Evolutionary conservation across 805 yeast genomes (phyloP).

Genomic region (Wilhelminamyces savonicus): DNA sequence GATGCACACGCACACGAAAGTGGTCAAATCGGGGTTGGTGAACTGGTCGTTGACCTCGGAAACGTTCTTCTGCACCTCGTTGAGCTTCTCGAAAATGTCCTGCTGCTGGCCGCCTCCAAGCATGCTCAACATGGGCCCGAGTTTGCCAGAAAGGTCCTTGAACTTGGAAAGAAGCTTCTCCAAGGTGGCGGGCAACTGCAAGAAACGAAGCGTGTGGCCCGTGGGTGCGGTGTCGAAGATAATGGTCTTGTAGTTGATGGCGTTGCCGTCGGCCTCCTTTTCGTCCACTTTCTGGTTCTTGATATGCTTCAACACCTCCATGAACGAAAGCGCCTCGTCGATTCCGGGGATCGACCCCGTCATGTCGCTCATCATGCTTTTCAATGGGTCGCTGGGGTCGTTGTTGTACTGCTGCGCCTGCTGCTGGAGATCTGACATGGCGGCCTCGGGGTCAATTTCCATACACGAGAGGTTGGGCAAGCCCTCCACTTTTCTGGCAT

Average conservation of each 20-base stretch:
- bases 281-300: conserved; percentile 53
- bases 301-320: conserved; percentile 96
- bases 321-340: conserved; percentile 95
- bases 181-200: conserved; percentile 89
- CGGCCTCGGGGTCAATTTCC: conserved; percentile 97
- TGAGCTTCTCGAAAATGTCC: conserved; percentile 74
- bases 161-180: conserved; percentile 84
- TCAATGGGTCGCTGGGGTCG: conserved; percentile 59
- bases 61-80: conserved; percentile 74
- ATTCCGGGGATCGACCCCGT: conserved; percentile 97
- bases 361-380: conserved; percentile 77
- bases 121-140: conserved; percentile 85
- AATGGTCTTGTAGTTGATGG: conserved; percentile 63
- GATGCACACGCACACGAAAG: conserved; percentile 94
- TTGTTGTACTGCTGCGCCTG: conserved; percentile 52
- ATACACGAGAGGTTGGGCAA: conserved; percentile 84
- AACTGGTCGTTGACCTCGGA: conserved; percentile 89
- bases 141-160: conserved; percentile 74
- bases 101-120: conserved; percentile 67
- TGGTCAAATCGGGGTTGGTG: conserved; percentile 92
- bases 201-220: conserved; percentile 92
- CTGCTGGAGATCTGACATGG: conserved; percentile 75
- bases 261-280: conserved; percentile 17
- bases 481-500: conserved; percentile 91
- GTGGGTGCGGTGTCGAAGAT: conserved; percentile 99